A percentile compares a stretch with the other conserved stretches of the same genome.
These are phyloP conservation scores for Venustampulla echinocandica DNA, from an alignment of 495 filamentous ascomycete genomes.

Conservation along the genomic window DNA sequence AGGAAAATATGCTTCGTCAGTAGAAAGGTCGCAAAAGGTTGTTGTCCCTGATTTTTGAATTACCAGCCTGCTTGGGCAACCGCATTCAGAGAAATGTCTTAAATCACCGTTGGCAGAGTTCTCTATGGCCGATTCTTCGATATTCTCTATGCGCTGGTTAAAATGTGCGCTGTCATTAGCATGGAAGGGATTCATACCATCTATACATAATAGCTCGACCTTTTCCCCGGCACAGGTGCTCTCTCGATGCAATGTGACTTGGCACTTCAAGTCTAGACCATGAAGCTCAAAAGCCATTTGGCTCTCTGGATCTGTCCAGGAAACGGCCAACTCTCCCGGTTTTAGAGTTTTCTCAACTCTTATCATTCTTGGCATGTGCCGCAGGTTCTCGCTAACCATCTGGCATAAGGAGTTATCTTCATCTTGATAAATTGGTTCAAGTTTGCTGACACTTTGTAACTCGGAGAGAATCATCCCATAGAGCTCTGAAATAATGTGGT, in stretches of 20 bases:
- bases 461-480: slow-evolving; percentile 8
- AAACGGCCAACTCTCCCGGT: slow-evolving; percentile 1
- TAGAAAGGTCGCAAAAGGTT: too few species aligned
- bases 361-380: slow-evolving; percentile 16
- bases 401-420: neutral
- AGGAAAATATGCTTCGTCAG: too few species aligned
- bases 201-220: slow-evolving; percentile 4
- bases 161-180: too few species aligned
- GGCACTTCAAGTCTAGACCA: slow-evolving; percentile 2
- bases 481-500: slow-evolving; percentile 8
- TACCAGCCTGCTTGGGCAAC: too few species aligned
- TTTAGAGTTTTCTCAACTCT: neutral
- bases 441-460: neutral
- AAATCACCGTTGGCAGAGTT: too few species aligned
- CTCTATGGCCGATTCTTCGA: too few species aligned
- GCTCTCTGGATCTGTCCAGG: slow-evolving; percentile 6
- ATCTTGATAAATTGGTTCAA: neutral
- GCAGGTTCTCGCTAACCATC: slow-evolving; percentile 6
- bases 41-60: too few species aligned
- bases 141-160: too few species aligned
- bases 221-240: slow-evolving; percentile 6
- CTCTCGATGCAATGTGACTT: slow-evolving; percentile 14
- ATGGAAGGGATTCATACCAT: too few species aligned
- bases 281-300: slow-evolving; percentile 1
- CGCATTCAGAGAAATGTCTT: too few species aligned